Evolutionary conservation across 2,329 filamentous ascomycete genomes (phyloP).

Genomic region (Myriosclerotinia curreyana): DNA sequence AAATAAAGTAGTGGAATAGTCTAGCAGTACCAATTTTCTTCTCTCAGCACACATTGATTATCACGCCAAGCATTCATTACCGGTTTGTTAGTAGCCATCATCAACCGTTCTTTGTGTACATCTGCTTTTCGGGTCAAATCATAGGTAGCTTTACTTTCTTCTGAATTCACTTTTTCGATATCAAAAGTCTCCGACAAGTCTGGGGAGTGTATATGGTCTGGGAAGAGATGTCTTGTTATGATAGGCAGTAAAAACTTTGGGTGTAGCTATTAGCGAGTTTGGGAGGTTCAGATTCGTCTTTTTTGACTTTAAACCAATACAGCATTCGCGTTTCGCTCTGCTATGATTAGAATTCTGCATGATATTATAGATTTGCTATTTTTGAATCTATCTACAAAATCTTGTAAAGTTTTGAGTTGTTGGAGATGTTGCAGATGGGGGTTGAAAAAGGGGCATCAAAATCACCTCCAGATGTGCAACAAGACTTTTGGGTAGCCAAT

Average conservation of each 20-base stretch:
- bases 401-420: neutral
- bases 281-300: neutral
- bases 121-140: neutral
- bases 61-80: no score
- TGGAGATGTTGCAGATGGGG: neutral
- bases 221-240: neutral
- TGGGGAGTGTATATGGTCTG: neutral
- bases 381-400: neutral
- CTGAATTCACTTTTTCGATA: neutral
- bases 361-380: neutral
- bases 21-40: neutral
- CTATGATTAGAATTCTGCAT: neutral
- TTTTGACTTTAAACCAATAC: neutral
- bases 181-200: neutral
- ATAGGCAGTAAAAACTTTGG: neutral
- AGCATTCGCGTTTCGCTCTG: neutral
- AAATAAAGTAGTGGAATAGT: neutral
- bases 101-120: neutral
- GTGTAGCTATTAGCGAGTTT: neutral
- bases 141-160: neutral
- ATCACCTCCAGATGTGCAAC: neutral
- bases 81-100: neutral
- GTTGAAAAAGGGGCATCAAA: neutral
- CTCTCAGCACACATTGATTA: neutral
- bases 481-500: no score